Evolutionary conservation across 2,329 filamentous ascomycete genomes (phyloP).

Genomic region (Drechslerella dactyloides): DNA sequence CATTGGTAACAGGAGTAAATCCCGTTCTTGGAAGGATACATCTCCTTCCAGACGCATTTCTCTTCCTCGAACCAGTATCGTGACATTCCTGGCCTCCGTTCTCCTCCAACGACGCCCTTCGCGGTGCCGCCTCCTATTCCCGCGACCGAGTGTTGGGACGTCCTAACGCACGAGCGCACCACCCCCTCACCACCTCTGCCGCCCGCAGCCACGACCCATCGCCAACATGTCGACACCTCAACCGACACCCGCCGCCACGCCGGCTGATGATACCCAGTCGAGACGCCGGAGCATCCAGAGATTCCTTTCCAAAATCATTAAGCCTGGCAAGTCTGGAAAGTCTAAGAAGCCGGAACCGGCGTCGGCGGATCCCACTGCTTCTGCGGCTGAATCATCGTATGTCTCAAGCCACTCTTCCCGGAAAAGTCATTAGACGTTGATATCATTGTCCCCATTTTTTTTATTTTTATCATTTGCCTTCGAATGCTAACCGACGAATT

Average conservation of each 20-base stretch:
- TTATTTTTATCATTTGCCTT: not conserved
- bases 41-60: constrained; percentile 2
- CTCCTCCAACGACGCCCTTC: not conserved
- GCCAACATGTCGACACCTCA: constrained; percentile 39
- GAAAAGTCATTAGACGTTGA: not conserved
- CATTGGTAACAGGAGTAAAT: constrained; percentile 3
- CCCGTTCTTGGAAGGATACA: constrained; percentile 4
- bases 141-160: not conserved
- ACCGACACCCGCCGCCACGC: constrained; percentile 10
- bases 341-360: constrained; percentile 10
- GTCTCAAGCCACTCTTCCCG: constrained; percentile 2
- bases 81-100: not conserved
- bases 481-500: not conserved
- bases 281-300: constrained; percentile 41
- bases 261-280: constrained; percentile 29
- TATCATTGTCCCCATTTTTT: not conserved
- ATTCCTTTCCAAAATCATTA: constrained; percentile 32
- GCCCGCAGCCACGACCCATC: not conserved
- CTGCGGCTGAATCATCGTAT: constrained; percentile 19
- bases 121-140: constrained; percentile 2
- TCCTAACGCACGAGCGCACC: not conserved
- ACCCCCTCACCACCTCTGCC: not conserved
- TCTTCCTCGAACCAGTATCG: not conserved
- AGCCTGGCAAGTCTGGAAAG: constrained; percentile 11
- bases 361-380: not conserved